These are phyloP conservation scores for Leccinum subtestaceum DNA, from an alignment of 768 basidiomycete species.

Conservation along the genomic window DNA sequence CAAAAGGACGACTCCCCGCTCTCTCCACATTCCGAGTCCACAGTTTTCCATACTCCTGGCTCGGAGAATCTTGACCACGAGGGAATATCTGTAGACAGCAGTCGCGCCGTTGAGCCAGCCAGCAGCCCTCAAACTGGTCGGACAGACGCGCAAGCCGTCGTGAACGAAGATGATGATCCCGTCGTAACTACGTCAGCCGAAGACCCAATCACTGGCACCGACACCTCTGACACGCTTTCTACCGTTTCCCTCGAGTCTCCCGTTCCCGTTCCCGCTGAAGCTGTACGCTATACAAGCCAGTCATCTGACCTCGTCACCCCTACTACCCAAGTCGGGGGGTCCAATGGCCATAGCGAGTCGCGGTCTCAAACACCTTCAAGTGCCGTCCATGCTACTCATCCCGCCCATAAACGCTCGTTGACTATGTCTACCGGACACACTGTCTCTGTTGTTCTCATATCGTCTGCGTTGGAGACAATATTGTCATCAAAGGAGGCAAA, in stretches of 20 bases:
- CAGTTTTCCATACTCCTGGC: slow-evolving; percentile 1
- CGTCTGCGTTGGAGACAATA: slow-evolving; percentile 84
- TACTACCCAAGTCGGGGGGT: slow-evolving; percentile 5
- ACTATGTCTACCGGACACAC: slow-evolving; percentile 67
- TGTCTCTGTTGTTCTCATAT: slow-evolving; percentile 77
- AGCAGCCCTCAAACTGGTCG: neutral
- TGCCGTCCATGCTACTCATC: slow-evolving; percentile 15
- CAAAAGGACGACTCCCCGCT: slow-evolving; percentile 6
- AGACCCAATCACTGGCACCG: neutral
- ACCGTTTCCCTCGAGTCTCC: slow-evolving; percentile 5
- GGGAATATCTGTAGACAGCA: neutral
- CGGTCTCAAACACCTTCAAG: slow-evolving; percentile 22
- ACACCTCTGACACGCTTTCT: slow-evolving; percentile 6
- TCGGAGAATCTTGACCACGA: slow-evolving; percentile 1
- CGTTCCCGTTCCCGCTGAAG: slow-evolving; percentile 4
- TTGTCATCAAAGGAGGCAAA: slow-evolving; percentile 86
- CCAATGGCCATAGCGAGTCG: slow-evolving; percentile 16
- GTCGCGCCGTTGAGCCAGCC: neutral
- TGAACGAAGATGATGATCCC: neutral
- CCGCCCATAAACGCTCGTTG: slow-evolving; percentile 52
- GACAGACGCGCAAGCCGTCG: slow-evolving; percentile 3
- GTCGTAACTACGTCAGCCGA: slow-evolving; percentile 1
- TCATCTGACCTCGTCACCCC: slow-evolving; percentile 7
- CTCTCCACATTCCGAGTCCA: slow-evolving; percentile 7
- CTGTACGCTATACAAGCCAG: neutral